Evolutionary conservation across 164 flowering plant species (phyloP).

Genomic region (Tinospora cordifolia): DNA sequence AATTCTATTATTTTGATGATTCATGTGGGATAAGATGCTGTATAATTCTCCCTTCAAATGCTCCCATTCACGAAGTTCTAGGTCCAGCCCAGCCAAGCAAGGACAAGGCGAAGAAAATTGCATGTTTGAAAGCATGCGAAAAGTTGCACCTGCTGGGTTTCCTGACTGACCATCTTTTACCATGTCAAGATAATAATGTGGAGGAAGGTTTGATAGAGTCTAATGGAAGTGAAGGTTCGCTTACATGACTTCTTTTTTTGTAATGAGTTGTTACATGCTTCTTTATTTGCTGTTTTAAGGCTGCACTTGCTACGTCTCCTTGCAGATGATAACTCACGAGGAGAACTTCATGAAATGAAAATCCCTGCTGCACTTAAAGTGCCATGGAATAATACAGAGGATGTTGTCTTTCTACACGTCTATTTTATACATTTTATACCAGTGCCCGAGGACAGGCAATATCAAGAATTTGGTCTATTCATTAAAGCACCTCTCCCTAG

Average conservation of each 20-base stretch:
- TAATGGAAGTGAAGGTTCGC: slow-evolving; percentile 42
- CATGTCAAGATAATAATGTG: slow-evolving; percentile 29
- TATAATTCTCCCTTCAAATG: slow-evolving; percentile 71
- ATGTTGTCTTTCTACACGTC: slow-evolving; percentile 31
- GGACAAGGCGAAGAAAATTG: slow-evolving; percentile 75
- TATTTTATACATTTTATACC: slow-evolving; percentile 60
- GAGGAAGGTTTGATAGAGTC: slow-evolving; percentile 33
- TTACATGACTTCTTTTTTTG: background rate
- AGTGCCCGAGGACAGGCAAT: slow-evolving; percentile 62
- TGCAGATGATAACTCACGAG: slow-evolving; percentile 49
- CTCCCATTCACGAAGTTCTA: slow-evolving; percentile 57
- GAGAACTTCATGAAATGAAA: slow-evolving; percentile 75
- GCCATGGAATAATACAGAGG: slow-evolving; percentile 39
- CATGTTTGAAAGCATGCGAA: slow-evolving; percentile 74
- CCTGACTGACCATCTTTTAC: slow-evolving; percentile 68
- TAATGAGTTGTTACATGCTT: background rate
- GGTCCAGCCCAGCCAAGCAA: slow-evolving; percentile 56
- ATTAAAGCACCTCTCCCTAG: slow-evolving; percentile 55
- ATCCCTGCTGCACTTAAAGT: slow-evolving; percentile 58
- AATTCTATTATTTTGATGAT: slow-evolving; percentile 64
- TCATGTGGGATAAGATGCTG: slow-evolving; percentile 52
- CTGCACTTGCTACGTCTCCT: slow-evolving; percentile 11
- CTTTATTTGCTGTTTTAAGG: slow-evolving; percentile 5
- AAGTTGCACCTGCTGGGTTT: slow-evolving; percentile 73
- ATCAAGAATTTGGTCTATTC: slow-evolving; percentile 71